Percentiles rank a stretch among this genome's conserved stretches.
phyloP scores from a whole-genome alignment of 345 rosid species.

The Mallotus nudiflorus region DNA sequence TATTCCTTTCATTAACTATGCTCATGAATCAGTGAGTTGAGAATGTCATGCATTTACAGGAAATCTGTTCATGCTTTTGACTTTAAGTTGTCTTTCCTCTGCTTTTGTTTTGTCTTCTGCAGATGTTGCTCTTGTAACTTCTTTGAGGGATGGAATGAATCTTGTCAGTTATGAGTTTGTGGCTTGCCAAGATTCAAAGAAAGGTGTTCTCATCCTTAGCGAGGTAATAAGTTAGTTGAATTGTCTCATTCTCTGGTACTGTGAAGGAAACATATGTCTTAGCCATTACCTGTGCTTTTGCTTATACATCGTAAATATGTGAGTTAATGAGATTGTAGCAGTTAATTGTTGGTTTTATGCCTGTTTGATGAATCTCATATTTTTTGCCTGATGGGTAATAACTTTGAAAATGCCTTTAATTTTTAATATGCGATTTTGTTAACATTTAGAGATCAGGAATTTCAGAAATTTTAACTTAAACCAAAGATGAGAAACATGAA shows the following conservation, averaged over 20 bases:
- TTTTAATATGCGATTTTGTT: background rate
- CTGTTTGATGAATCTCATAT: too few relatives aligned
- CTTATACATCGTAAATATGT: background rate
- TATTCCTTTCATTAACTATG: background rate
- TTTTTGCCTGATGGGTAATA: background rate
- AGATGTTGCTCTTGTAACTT: slow-evolving; percentile 98
- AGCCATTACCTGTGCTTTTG: background rate
- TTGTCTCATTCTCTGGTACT: background rate
- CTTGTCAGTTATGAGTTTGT: slow-evolving; percentile 99
- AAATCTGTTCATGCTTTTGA: background rate
- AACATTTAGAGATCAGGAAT: too few relatives aligned
- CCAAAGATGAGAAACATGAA: background rate
- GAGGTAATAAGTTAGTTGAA: slow-evolving; percentile 56
- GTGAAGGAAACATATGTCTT: background rate
- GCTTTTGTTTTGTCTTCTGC: slow-evolving; percentile 19
- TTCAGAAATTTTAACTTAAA: background rate
- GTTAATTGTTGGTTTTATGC: too few relatives aligned
- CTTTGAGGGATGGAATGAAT: slow-evolving; percentile 99
- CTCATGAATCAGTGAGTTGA: background rate
- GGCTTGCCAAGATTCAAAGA: slow-evolving; percentile 96
- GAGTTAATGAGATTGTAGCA: too few relatives aligned
- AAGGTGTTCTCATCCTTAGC: slow-evolving; percentile 98
- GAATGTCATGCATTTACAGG: background rate
- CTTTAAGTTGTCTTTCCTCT: background rate
- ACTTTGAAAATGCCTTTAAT: background rate